phyloP scores from a whole-genome alignment of 768 basidiomycete species.

The Hericium rajendrae region DNA sequence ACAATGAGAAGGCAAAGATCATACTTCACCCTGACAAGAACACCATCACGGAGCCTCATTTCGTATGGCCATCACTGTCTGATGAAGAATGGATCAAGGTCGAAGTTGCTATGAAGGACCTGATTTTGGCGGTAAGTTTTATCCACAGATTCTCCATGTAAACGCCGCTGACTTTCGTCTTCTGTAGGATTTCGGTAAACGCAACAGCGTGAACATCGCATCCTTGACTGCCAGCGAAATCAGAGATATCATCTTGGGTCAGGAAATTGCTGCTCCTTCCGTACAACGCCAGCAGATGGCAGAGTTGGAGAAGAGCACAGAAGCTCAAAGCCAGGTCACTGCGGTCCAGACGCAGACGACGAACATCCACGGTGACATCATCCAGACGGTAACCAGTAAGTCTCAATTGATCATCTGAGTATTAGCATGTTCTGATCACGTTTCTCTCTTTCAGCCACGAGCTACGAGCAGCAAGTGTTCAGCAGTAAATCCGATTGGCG shows the following conservation, averaged over 20 bases:
- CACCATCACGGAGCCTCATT: conserved; percentile 94
- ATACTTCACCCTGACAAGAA: conserved; percentile 95
- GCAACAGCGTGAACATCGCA: conserved; percentile 97
- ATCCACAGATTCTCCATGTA: neutral
- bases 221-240: conserved; percentile 95
- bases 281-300: conserved; percentile 99
- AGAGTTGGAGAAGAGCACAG: conserved; percentile 92
- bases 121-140: conserved; percentile 70
- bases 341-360: conserved; percentile 97
- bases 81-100: conserved; percentile 99
- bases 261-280: conserved; percentile 94
- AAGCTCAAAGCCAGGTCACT: conserved; percentile 91
- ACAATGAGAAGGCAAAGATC: conserved; percentile 99
- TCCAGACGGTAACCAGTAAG: conserved; percentile 89
- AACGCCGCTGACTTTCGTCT: conserved; percentile 11
- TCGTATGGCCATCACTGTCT: conserved; percentile 88
- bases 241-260: conserved; percentile 95
- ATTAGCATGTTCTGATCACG: neutral
- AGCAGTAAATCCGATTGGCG: conserved; percentile 99
- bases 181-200: conserved; percentile 88
- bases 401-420: neutral
- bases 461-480: conserved; percentile 98
- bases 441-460: conserved; percentile 50
- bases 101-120: conserved; percentile 96
- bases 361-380: conserved; percentile 93